Conservation (phyloP, 371 early-diverging fungal genomes). For the Choanephora cucurbitarum region DNA sequence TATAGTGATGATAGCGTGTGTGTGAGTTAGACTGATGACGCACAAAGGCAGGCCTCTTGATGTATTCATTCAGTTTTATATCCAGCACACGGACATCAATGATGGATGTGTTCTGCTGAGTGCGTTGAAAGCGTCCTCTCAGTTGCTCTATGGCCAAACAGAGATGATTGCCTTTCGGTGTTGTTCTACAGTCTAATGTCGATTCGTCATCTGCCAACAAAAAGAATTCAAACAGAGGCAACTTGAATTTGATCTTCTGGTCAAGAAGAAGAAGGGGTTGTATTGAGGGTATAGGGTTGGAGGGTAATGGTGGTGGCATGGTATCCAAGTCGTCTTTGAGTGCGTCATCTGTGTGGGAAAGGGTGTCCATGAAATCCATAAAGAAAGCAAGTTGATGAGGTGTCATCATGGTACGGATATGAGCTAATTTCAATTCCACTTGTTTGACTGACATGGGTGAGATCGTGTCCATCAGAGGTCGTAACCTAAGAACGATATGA, state of each 20-base stretch:
- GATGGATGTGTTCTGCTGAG: constrained; percentile 14
- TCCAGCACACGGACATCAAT: constrained; percentile 31
- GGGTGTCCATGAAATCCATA: constrained; percentile 29
- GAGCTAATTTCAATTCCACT: constrained; percentile 34
- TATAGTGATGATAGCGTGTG: constrained; percentile 27
- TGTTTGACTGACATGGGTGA: constrained; percentile 25
- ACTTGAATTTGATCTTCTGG: constrained; percentile 48
- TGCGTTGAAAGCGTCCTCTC: constrained; percentile 39
- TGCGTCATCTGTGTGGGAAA: constrained; percentile 4
- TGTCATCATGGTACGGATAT: constrained; percentile 30
- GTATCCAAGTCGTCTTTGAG: constrained; percentile 19
- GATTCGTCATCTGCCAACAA: constrained; percentile 45
- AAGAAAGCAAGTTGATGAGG: constrained; percentile 41
- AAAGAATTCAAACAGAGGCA: constrained; percentile 44
- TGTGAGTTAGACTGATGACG: constrained; percentile 1
- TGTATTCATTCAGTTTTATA: constrained; percentile 37
- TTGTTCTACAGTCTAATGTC: neutral
- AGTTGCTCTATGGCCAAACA: constrained; percentile 44
- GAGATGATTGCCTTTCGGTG: constrained; percentile 43
- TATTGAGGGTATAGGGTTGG: neutral
- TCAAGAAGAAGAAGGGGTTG: constrained; percentile 3
- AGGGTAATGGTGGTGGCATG: neutral
- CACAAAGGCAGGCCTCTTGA: constrained; percentile 15
- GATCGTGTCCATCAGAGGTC: constrained; percentile 25
- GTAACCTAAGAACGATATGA: constrained; percentile 38